These are phyloP conservation scores for Tuber indicum DNA, from an alignment of 495 filamentous ascomycete species.

Conservation along the genomic window DNA sequence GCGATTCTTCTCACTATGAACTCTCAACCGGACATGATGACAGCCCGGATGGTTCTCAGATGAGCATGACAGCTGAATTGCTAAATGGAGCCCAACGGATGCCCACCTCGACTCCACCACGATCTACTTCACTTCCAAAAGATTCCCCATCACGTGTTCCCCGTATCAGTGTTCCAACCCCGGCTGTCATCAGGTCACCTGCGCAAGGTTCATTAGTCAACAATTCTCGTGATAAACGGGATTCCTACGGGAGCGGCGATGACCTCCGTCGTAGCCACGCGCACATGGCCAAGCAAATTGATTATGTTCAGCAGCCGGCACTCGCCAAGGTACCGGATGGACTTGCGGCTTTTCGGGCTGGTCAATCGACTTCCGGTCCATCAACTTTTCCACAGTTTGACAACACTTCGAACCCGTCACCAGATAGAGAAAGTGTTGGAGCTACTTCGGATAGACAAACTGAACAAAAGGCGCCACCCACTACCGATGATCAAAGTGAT, in stretches of 20 bases:
- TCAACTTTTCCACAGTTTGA: slow-evolving; percentile 24
- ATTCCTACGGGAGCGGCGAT: background rate
- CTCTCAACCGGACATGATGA: slow-evolving; percentile 46
- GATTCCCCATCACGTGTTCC: slow-evolving; percentile 30
- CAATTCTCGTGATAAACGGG: slow-evolving; percentile 1
- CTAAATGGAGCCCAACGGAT: slow-evolving; percentile 59
- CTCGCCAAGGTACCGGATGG: slow-evolving; percentile 7
- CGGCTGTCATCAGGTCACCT: slow-evolving; percentile 17
- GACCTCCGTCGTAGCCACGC: slow-evolving; percentile 10
- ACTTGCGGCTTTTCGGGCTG: slow-evolving; percentile 14
- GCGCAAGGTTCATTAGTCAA: slow-evolving; percentile 34
- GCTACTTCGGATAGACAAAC: background rate
- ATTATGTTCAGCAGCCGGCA: slow-evolving; percentile 14
- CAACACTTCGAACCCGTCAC: slow-evolving; percentile 24
- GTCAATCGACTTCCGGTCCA: slow-evolving; percentile 4
- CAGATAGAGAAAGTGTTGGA: slow-evolving; percentile 8
- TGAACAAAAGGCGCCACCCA: slow-evolving; percentile 34
- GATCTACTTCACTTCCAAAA: slow-evolving; percentile 21
- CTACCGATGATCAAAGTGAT: slow-evolving; percentile 52
- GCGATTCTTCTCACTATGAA: slow-evolving; percentile 40
- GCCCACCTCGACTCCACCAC: slow-evolving; percentile 55
- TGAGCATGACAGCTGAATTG: slow-evolving; percentile 53
- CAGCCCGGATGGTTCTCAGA: slow-evolving; percentile 46
- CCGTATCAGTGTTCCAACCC: slow-evolving; percentile 34
- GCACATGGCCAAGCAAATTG: background rate